Percentiles rank a stretch among this genome's conserved stretches.
Conservation (phyloP, 2,329 filamentous ascomycete genomes). For the Coniochaeta ligniaria region DNA sequence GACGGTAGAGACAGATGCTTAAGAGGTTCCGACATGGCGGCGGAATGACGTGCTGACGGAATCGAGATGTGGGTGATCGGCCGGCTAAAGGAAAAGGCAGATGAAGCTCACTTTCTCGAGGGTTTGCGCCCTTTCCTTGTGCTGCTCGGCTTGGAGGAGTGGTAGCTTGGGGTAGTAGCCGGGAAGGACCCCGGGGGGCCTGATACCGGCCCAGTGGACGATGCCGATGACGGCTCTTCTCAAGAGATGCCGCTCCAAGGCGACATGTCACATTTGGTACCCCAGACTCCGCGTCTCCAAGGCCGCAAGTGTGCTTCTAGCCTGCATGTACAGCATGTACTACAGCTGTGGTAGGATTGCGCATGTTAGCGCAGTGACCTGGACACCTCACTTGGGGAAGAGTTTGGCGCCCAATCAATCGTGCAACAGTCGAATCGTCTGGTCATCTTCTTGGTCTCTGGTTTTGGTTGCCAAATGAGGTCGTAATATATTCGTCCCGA, state of each 20-base stretch:
- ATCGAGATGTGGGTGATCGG: not conserved
- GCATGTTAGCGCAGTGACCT: too few species aligned
- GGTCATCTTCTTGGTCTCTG: too few species aligned
- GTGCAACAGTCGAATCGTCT: too few species aligned
- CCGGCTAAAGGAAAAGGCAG: not conserved
- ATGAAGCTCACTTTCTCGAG: not conserved
- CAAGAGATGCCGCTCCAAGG: not conserved
- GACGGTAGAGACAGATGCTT: not conserved
- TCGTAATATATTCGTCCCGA: too few species aligned
- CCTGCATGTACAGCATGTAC: not conserved
- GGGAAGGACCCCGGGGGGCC: not conserved
- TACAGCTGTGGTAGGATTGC: too few species aligned
- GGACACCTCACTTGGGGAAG: too few species aligned
- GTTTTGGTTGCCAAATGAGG: too few species aligned
- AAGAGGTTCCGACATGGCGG: not conserved
- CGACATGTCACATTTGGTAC: not conserved
- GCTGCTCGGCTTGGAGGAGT: not conserved
- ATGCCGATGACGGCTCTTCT: not conserved
- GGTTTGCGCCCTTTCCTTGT: not conserved
- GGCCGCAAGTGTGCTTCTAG: not conserved
- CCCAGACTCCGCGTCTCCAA: not conserved
- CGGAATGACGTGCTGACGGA: not conserved
- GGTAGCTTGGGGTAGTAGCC: not conserved
- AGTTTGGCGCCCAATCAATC: too few species aligned
- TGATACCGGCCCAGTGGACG: not conserved